Percentiles rank a stretch among this genome's conserved stretches.
phyloP scores from a whole-genome alignment of 306 rosid species.

The Amphicarpaea edgeworthii region DNA sequence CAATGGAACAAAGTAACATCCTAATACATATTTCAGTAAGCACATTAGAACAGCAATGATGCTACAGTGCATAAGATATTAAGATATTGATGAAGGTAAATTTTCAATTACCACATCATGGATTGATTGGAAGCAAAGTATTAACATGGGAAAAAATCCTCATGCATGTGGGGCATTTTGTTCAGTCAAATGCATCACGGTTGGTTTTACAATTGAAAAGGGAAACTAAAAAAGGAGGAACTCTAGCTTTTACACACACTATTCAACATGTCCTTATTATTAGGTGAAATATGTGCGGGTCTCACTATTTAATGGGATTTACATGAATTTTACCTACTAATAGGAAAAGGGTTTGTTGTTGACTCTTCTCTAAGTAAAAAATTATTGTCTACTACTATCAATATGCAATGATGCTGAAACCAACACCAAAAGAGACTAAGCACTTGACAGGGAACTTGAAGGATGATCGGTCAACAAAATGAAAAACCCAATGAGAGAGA shows the following conservation, averaged over 20 bases:
- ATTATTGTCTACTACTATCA: neutral
- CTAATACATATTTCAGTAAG: constrained; percentile 29
- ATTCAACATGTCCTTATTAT: neutral
- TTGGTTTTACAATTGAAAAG: neutral
- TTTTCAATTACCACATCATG: constrained; percentile 9
- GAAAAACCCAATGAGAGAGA: neutral
- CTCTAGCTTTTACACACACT: neutral
- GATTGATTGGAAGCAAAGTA: neutral
- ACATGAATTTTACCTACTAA: neutral
- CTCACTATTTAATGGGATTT: neutral
- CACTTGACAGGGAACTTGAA: neutral
- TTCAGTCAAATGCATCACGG: constrained; percentile 15
- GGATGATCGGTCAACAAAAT: neutral
- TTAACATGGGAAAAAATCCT: neutral
- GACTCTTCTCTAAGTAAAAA: neutral
- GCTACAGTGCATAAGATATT: constrained; percentile 14
- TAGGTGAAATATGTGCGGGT: neutral
- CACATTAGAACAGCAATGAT: constrained; percentile 24
- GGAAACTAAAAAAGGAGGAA: neutral
- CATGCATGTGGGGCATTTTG: neutral
- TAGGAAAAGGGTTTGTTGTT: neutral
- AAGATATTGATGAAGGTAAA: constrained; percentile 30
- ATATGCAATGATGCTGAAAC: neutral
- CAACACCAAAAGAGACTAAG: neutral
- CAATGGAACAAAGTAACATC: constrained; percentile 38